Evolutionary conservation across 805 yeast genomes (phyloP).

Genomic region (Jamesozyma spencerorum): DNA sequence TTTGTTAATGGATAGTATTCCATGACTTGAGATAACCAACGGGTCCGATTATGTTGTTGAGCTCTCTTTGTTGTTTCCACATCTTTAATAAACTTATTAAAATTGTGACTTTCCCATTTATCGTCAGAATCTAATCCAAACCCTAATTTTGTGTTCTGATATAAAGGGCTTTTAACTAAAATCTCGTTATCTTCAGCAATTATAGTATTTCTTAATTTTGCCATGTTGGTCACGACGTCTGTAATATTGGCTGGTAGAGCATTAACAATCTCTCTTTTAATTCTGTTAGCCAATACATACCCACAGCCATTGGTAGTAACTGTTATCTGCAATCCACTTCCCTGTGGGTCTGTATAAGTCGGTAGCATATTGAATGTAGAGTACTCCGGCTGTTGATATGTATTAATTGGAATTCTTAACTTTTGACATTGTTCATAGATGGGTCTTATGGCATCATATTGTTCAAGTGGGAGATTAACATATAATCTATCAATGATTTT

Average conservation of each 20-base stretch:
- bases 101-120: slow-evolving; percentile 46
- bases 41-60: slow-evolving; percentile 48
- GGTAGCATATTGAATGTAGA: slow-evolving; percentile 75
- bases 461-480: slow-evolving; percentile 38
- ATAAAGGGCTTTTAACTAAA: slow-evolving; percentile 20
- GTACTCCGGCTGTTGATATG: slow-evolving; percentile 59
- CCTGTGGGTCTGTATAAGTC: slow-evolving; percentile 54
- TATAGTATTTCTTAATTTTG: slow-evolving; percentile 49
- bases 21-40: slow-evolving; percentile 85
- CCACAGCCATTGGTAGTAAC: slow-evolving; percentile 85
- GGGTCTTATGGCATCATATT: slow-evolving; percentile 28
- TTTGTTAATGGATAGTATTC: slow-evolving; percentile 77
- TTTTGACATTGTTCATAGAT: slow-evolving; percentile 46
- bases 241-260: slow-evolving; percentile 64
- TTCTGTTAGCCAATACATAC: slow-evolving; percentile 72
- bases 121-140: slow-evolving; percentile 51
- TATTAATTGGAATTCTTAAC: slow-evolving; percentile 73
- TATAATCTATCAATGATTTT: slow-evolving; percentile 68
- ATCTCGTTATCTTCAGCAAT: slow-evolving; percentile 41
- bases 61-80: slow-evolving; percentile 45
- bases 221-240: slow-evolving; percentile 58
- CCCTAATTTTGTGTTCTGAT: slow-evolving; percentile 27
- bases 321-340: slow-evolving; percentile 57
- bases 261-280: slow-evolving; percentile 62
- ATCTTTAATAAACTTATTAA: slow-evolving; percentile 57